A percentile compares a stretch with the other conserved stretches of the same genome.
These are phyloP conservation scores for Phytophthora sojae DNA, from an alignment of 352 stramenopile genomes.

Conservation along the genomic window DNA sequence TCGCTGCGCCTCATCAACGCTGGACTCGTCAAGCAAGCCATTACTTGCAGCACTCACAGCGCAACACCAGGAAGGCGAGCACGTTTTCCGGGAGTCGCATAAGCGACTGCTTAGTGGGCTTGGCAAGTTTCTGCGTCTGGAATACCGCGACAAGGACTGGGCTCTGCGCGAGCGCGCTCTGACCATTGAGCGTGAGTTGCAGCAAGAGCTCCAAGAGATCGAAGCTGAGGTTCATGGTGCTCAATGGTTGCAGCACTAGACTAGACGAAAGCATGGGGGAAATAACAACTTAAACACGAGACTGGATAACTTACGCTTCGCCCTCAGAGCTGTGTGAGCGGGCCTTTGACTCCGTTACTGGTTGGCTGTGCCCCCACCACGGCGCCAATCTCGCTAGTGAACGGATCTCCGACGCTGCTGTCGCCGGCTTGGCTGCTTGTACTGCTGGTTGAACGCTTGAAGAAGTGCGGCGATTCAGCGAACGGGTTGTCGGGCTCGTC, in stretches of 20 bases:
- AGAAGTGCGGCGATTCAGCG: slow-evolving; percentile 44
- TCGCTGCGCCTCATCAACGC: slow-evolving; percentile 33
- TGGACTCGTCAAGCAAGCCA: slow-evolving; percentile 46
- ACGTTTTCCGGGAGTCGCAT: slow-evolving; percentile 48
- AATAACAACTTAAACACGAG: not conserved
- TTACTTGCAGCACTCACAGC: slow-evolving; percentile 44
- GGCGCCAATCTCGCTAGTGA: slow-evolving; percentile 64
- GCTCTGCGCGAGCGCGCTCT: slow-evolving; percentile 59
- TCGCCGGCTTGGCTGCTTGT: slow-evolving; percentile 27
- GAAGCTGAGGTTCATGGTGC: slow-evolving; percentile 42
- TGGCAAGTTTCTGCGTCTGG: slow-evolving; percentile 68
- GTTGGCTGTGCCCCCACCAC: slow-evolving; percentile 53
- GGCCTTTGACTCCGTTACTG: slow-evolving; percentile 34
- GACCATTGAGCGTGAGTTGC: slow-evolving; percentile 69
- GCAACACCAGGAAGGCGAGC: slow-evolving; percentile 54
- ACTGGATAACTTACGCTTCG: slow-evolving; percentile 5
- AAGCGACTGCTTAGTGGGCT: slow-evolving; percentile 61
- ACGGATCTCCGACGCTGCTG: slow-evolving; percentile 49
- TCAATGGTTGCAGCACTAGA: slow-evolving; percentile 44
- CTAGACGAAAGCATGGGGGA: not conserved
- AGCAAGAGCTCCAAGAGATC: slow-evolving; percentile 64
- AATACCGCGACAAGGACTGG: slow-evolving; percentile 52
- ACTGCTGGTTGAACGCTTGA: slow-evolving; percentile 35
- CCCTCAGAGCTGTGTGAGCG: slow-evolving; percentile 53
- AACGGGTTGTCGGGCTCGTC: slow-evolving; percentile 46